These are phyloP conservation scores for Didymella glomerata DNA, from an alignment of 2,329 filamentous ascomycete genomes.

Conservation along the genomic window DNA sequence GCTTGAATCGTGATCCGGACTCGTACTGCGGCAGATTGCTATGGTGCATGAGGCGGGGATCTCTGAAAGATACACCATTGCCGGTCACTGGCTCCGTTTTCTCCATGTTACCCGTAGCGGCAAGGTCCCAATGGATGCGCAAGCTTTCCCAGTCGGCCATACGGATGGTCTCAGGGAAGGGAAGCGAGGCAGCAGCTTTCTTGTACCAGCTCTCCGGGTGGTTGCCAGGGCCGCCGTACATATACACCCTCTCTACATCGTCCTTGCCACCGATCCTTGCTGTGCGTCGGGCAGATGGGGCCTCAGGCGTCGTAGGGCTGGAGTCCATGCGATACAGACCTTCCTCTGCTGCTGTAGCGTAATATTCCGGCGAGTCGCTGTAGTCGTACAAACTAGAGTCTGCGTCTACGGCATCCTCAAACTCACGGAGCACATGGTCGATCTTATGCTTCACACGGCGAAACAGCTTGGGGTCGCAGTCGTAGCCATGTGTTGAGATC, in stretches of 20 bases:
- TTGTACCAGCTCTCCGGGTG: conserved; percentile 35
- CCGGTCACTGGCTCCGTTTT: conserved; percentile 20
- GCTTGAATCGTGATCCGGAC: conserved; percentile 43
- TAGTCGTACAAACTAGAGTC: conserved; percentile 13
- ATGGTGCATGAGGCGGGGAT: conserved; percentile 22
- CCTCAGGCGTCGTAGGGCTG: not conserved
- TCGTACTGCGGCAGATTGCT: conserved; percentile 30
- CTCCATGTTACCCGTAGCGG: conserved; percentile 20
- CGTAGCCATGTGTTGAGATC: conserved; percentile 23
- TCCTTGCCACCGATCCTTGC: not conserved
- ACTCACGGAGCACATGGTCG: conserved; percentile 28
- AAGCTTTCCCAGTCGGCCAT: conserved; percentile 44
- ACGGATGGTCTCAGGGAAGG: conserved; percentile 41
- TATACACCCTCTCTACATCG: conserved; percentile 25
- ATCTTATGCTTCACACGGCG: conserved; percentile 32
- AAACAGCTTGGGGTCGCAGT: conserved; percentile 35
- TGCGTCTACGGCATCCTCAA: conserved; percentile 21
- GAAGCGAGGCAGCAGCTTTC: conserved; percentile 31
- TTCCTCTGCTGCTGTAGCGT: conserved; percentile 1
- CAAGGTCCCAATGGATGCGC: conserved; percentile 40
- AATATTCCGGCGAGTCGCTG: conserved; percentile 20
- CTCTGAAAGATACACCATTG: conserved; percentile 28
- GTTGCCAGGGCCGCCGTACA: conserved; percentile 39
- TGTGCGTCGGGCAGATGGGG: not conserved
- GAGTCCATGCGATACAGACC: conserved; percentile 4